These are phyloP conservation scores for Pterocarpus santalinus DNA, from an alignment of 306 rosid genomes.

Conservation along the genomic window DNA sequence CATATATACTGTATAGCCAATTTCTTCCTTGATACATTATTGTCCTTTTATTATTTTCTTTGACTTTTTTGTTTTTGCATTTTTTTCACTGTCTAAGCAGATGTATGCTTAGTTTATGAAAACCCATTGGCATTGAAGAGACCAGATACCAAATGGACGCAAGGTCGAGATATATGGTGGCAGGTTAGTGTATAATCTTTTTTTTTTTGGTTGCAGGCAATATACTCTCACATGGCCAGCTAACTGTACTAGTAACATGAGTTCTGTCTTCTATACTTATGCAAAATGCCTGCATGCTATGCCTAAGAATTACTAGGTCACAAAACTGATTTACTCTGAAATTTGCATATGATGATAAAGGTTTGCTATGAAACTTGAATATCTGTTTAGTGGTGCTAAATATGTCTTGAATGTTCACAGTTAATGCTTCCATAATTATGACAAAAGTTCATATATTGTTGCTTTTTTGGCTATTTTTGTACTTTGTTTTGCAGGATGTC, in stretches of 20 bases:
- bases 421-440: conserved; percentile 27
- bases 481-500: conserved; percentile 69
- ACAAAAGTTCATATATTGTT: conserved; percentile 11
- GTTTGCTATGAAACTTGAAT: conserved; percentile 19
- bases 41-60: conserved; percentile 31
- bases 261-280: conserved; percentile 26
- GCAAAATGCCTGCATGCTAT: conserved; percentile 23
- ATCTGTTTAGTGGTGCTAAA: conserved; percentile 19
- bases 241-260: conserved; percentile 25
- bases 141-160: conserved; percentile 77
- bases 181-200: conserved; percentile 70
- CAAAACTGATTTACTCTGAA: conserved; percentile 9
- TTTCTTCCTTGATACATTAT: conserved; percentile 3
- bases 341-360: conserved; percentile 36
- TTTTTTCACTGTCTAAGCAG: conserved; percentile 54
- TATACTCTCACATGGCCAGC: conserved; percentile 19
- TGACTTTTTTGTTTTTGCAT: conserved; percentile 38
- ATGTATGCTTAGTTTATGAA: conserved; percentile 76
- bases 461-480: conserved; percentile 33
- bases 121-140: conserved; percentile 74
- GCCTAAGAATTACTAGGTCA: conserved; percentile 15
- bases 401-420: conserved; percentile 42
- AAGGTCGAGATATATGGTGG: conserved; percentile 97
- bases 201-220: not conserved
- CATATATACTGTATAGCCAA: conserved; percentile 17